Evolutionary conservation across 768 basidiomycete species (phyloP).

Genomic region (Neoboletus subvelutipes): DNA sequence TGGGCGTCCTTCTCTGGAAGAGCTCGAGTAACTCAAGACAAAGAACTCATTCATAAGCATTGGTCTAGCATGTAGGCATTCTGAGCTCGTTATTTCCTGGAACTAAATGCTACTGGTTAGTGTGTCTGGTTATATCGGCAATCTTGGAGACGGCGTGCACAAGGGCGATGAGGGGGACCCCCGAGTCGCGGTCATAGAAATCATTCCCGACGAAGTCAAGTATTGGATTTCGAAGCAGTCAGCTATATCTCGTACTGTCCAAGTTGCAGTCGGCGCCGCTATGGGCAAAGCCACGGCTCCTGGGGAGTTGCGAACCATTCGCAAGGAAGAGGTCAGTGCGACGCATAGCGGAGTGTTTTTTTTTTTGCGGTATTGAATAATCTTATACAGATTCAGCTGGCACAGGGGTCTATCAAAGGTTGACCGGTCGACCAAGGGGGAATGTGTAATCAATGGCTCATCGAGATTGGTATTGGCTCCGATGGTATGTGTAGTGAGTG

Average conservation of each 20-base stretch:
- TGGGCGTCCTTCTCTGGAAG: conserved; percentile 82
- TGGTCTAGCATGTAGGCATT: conserved; percentile 54
- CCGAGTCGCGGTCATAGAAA: conserved; percentile 74
- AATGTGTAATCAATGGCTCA: not conserved
- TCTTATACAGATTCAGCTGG: conserved; percentile 18
- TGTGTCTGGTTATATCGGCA: conserved; percentile 77
- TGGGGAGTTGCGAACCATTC: conserved; percentile 78
- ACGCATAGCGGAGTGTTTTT: not conserved
- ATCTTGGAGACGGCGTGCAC: conserved; percentile 82
- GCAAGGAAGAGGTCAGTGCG: conserved; percentile 61
- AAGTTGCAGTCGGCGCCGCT: conserved; percentile 57
- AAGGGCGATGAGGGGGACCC: conserved; percentile 80
- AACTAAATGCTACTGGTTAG: conserved; percentile 33
- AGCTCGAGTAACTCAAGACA: conserved; percentile 64
- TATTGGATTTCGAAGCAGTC: conserved; percentile 76
- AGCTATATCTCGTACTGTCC: conserved; percentile 53
- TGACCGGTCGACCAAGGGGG: conserved; percentile 12
- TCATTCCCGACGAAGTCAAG: conserved; percentile 76
- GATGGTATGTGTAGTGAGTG: conserved; percentile 16
- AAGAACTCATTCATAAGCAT: conserved; percentile 59
- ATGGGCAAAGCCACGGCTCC: conserved; percentile 65
- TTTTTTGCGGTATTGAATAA: not conserved
- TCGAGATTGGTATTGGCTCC: conserved; percentile 5
- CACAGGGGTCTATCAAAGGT: conserved; percentile 9
- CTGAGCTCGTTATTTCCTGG: not conserved